phyloP scores from a whole-genome alignment of 1,284 basidiomycete species.

The Paramarasmius palmivorus region DNA sequence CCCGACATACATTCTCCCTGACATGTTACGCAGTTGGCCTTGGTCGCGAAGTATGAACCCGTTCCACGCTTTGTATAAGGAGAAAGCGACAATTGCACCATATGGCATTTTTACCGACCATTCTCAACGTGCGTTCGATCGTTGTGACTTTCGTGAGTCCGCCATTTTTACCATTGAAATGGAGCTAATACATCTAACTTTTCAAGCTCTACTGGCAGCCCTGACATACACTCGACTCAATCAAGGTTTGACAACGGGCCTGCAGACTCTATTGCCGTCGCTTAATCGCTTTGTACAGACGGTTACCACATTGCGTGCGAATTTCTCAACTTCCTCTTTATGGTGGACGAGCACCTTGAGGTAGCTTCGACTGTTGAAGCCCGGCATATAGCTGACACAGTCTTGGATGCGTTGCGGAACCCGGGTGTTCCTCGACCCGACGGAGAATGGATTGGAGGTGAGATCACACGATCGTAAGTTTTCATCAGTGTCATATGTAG shows the following conservation, averaged over 20 bases:
- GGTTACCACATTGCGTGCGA: conserved; percentile 37
- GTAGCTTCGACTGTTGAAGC: conserved; percentile 28
- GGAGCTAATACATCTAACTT: neutral
- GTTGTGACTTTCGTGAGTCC: conserved; percentile 26
- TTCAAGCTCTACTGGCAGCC: neutral
- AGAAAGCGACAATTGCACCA: conserved; percentile 20
- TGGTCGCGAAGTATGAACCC: conserved; percentile 24
- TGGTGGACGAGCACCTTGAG: conserved; percentile 45
- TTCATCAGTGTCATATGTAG: neutral
- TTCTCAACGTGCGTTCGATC: conserved; percentile 25
- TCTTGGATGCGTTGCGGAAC: conserved; percentile 37
- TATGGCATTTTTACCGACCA: conserved; percentile 25
- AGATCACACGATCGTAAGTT: conserved; percentile 30
- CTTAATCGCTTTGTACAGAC: too few species aligned
- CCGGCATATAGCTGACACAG: conserved; percentile 26
- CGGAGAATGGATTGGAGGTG: conserved; percentile 29
- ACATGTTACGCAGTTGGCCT: conserved; percentile 26
- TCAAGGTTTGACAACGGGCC: too few species aligned
- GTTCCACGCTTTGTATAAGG: conserved; percentile 18
- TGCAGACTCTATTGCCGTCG: too few species aligned
- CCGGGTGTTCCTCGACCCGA: conserved; percentile 29
- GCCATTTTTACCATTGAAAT: neutral
- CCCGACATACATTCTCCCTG: conserved; percentile 19
- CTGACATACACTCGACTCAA: neutral
- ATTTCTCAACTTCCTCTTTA: conserved; percentile 41